Evolutionary conservation across 176 grass and related monocot species (phyloP), one percentile per base, ranked within the genome.

Genomic region (Chrysopogon serrulatus): DNA sequence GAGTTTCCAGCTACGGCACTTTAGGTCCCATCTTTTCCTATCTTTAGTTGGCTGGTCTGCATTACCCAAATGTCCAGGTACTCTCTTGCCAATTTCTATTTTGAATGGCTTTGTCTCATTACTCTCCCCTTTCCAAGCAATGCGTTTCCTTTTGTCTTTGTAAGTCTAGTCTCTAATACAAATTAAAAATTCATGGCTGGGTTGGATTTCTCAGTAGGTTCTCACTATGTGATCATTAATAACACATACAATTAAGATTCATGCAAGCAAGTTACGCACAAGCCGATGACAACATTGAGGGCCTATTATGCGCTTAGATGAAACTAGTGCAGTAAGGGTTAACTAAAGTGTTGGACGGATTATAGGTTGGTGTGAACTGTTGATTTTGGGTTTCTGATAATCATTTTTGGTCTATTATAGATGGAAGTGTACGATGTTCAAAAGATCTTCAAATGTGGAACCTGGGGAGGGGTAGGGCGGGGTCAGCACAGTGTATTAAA

Each of bases 21-120:
- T 82, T 87, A 24, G 96, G 92, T 71, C 88, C 60, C 48, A 47
- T 88, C 59, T n/a, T 95, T 98, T 78, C 96, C 96, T 84, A 77
- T 91, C 67, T n/a, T 72, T 95, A 85, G 85, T 98, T 82, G n/a
- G 87, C 96, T 60, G 87, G 96, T 63, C 79, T 98, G 17, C 93
- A 98, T 92, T 93, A 95, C 86, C 61, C 85, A 47, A 98, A 98
- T 88, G 51, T 98, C 86, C 92, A 98, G 96, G 92, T 98, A 95
- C 24, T 81, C 45, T 63, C 21, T 39, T 17, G 82, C 37, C 34
- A 81, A 13, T 85, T 82, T 80, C 69, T 68, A 7, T 71, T 69
- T 65, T 17, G 8, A 44, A 27, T 61, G 36, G 40, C 44, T 65
- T 44, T 37, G 30, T 76, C 26, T 41, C n/a, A 42, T 57, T 33